Evolutionary conservation across 108 stramenopile genomes (phyloP), one percentile per base, ranked within the genome.

Genomic region (Stephanodiscus triporus): DNA sequence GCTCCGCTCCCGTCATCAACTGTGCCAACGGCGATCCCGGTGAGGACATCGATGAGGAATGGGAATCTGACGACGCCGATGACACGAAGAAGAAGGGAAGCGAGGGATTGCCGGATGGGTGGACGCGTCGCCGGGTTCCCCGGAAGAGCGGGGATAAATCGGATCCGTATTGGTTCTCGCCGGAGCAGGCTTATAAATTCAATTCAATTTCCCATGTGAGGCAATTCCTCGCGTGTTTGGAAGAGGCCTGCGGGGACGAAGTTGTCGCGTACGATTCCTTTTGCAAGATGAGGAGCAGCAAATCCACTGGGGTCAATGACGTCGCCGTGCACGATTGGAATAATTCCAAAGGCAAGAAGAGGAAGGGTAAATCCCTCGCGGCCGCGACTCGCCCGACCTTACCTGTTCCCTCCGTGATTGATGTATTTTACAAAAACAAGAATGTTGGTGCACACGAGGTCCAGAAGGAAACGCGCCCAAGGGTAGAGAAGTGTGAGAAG

Each of bases 101-200:
- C 36, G 29, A 37, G 2, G 58, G 58, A 30, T n/a, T 59, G 14
- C 58, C 58, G 2, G 29, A 26, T 32, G 58, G 58, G 16, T 59
- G 58, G 58, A 38, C 36, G 36, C 32, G 3, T 14, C 58, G 58
- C 36, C 19, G 16, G 1, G 32, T 59, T 1, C 58, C 32, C 30
- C 58, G 58, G 0, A 36, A 26, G 58, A 59, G 14, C 2, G 16
- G 58, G 36, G 6, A 17, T n/a, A 34, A 17, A 59, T 14, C 9
- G 16, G 58, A 59, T 37, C 14, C 13, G 0, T 59, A 59, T 37
- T 59, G 30, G 30, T 59, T 30, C 58, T 59, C 58, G 6, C 58
- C 58, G 2, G 16, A 13, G 16, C 6, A 32, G 36, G 36, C 58
- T 7, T 38, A 37, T 14, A 37, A 4, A 11, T 59, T 59, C 58